Percentiles rank a stretch among this genome's conserved stretches.
Conservation (phyloP, 768 basidiomycete species). For the Mycena vitilis region DNA sequence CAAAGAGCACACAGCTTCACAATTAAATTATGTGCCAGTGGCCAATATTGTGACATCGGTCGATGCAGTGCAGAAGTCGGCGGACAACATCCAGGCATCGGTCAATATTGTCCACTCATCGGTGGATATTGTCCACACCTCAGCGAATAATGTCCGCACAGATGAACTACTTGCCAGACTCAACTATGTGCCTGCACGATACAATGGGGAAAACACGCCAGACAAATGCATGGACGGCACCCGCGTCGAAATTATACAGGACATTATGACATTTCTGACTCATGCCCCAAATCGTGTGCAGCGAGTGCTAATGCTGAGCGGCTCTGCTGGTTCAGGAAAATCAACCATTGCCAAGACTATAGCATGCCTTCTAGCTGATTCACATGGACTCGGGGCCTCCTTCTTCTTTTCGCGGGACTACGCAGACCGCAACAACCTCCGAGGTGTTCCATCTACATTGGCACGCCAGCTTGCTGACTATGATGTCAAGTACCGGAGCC, state of each 20-base stretch:
- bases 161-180: constrained; percentile 4
- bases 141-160: background rate
- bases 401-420: constrained; percentile 26
- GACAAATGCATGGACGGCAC: constrained; percentile 19
- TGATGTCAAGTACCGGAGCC: background rate
- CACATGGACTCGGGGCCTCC: constrained; percentile 5
- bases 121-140: background rate
- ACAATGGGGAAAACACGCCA: constrained; percentile 12
- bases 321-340: constrained; percentile 8
- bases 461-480: constrained; percentile 17
- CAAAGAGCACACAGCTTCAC: background rate
- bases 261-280: background rate
- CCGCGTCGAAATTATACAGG: constrained; percentile 7
- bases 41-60: background rate
- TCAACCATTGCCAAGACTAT: constrained; percentile 24
- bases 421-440: background rate
- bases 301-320: constrained; percentile 1
- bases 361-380: constrained; percentile 4
- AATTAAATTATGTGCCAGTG: background rate
- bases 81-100: no score
- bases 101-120: background rate
- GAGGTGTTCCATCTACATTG: background rate
- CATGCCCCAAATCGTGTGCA: background rate
- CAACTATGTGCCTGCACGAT: constrained; percentile 7
- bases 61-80: no score